Evolutionary conservation across 352 stramenopile species (phyloP), one percentile per base, ranked within the genome.

Genomic region (Pythium scleroteichum): DNA sequence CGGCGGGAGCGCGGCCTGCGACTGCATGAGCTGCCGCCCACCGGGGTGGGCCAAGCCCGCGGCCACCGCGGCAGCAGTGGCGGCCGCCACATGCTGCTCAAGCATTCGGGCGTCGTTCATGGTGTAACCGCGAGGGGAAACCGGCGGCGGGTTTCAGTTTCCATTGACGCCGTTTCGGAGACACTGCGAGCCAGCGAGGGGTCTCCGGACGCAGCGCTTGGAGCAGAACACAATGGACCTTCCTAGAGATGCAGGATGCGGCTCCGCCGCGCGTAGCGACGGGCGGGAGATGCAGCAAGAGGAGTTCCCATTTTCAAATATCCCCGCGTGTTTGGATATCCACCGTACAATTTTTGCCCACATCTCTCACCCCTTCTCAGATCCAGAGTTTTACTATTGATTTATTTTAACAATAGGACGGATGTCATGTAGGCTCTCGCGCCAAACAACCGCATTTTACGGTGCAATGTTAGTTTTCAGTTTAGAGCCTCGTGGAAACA

Each of bases 1-100:
- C 24, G 62, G 57, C 24, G 62, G 62, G 14, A 77, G 47, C 38
- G 48, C 47, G 2, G 64, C 72, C 17, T 62, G 45, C 20, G 59
- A 17, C 13, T 68, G 58, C 55, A 77, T 52, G 29, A 77, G 56
- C 55, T 77, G 66, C 54, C 70, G 32, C 9, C 58, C 58, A 6
- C 33, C 27, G 9, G n/a, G 6, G 23, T 59, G 29, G 23, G 48
- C 4, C 29, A 49, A 3, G 4, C 42, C 23, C 23, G 54, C 29
- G 9, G 38, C 45, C 19, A 42, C 53, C 1, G 41, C 17, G 29
- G 53, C 53, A 14, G 53, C 29, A 2, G 45, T 45, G 0, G 48
- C 58, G 12, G 56, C 13, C 0, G 38, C 35, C 22, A n/a, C 58
- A 51, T 59, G 19, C 2, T 47, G 20, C 2, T 45, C 44, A 22